Percentiles rank a stretch among this genome's conserved stretches.
phyloP scores from a whole-genome alignment of 495 filamentous ascomycete species.

The Penicillium arizonense region DNA sequence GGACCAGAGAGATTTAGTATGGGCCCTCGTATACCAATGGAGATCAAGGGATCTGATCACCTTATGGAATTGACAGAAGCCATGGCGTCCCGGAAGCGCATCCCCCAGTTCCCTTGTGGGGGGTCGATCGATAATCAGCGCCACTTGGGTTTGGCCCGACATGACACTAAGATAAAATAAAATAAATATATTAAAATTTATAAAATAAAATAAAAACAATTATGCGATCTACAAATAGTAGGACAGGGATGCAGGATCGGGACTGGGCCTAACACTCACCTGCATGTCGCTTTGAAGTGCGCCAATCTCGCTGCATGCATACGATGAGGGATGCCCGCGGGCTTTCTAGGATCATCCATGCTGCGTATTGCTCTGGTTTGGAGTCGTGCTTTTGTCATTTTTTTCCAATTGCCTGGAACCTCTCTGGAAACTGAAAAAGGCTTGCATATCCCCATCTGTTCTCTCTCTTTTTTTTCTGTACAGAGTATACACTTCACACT shows the following conservation, averaged over 20 bases:
- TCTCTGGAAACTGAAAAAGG: constrained; percentile 15
- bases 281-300: constrained; percentile 6
- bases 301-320: constrained; percentile 16
- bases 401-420: constrained; percentile 6
- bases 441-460: constrained; percentile 14
- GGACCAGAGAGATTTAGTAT: too few relatives aligned
- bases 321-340: constrained; percentile 13
- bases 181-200: neutral
- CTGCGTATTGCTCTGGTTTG: constrained; percentile 11
- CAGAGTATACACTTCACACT: neutral
- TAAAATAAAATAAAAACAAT: neutral
- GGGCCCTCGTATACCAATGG: constrained; percentile 1
- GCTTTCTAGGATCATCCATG: constrained; percentile 40
- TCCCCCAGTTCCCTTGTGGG: neutral
- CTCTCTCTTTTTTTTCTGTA: constrained; percentile 11
- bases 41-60: neutral
- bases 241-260: constrained; percentile 17
- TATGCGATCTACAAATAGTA: constrained; percentile 18
- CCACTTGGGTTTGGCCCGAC: constrained; percentile 10
- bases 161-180: constrained; percentile 1
- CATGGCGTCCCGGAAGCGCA: neutral
- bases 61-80: neutral
- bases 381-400: constrained; percentile 9
- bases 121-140: constrained; percentile 23
- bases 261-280: constrained; percentile 5